Evolutionary conservation across 1,139 yeast species (phyloP).

Genomic region (Meyerozyma smithsonii): DNA sequence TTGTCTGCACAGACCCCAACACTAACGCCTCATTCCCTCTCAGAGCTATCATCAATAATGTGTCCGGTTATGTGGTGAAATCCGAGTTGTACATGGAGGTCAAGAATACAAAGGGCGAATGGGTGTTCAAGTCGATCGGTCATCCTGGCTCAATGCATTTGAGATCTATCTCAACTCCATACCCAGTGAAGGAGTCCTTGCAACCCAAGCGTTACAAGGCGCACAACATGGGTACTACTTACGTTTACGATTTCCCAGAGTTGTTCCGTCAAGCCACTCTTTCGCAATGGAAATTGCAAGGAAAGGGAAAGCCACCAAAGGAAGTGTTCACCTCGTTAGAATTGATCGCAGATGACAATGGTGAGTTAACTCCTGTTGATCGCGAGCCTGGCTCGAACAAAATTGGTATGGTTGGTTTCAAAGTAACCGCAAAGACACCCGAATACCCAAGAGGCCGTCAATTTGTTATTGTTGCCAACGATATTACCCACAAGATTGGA

Average conservation of each 20-base stretch:
- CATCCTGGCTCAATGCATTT: constrained; percentile 96
- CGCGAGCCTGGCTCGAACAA: constrained; percentile 96
- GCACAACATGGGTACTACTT: constrained; percentile 96
- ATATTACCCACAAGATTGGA: constrained; percentile 95
- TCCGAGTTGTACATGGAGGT: constrained; percentile 93
- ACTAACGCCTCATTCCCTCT: constrained; percentile 91
- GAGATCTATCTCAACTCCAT: constrained; percentile 92
- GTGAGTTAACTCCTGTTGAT: constrained; percentile 77
- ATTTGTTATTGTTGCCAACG: constrained; percentile 88
- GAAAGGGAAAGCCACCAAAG: constrained; percentile 61
- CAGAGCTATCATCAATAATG: constrained; percentile 93
- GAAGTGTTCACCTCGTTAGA: constrained; percentile 77
- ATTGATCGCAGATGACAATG: constrained; percentile 76
- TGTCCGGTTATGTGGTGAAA: constrained; percentile 94
- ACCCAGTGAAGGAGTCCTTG: constrained; percentile 94
- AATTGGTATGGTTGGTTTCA: constrained; percentile 97
- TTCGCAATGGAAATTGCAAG: constrained; percentile 75
- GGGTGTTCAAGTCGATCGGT: constrained; percentile 95
- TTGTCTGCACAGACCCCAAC: constrained; percentile 84
- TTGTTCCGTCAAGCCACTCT: constrained; percentile 89
- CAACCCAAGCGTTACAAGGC: constrained; percentile 99
- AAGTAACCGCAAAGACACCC: constrained; percentile 86
- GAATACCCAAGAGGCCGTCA: constrained; percentile 97
- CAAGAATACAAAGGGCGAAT: constrained; percentile 85
- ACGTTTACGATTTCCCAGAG: constrained; percentile 98